phyloP scores from a whole-genome alignment of 345 rosid species.

The Gossypium arboreum region DNA sequence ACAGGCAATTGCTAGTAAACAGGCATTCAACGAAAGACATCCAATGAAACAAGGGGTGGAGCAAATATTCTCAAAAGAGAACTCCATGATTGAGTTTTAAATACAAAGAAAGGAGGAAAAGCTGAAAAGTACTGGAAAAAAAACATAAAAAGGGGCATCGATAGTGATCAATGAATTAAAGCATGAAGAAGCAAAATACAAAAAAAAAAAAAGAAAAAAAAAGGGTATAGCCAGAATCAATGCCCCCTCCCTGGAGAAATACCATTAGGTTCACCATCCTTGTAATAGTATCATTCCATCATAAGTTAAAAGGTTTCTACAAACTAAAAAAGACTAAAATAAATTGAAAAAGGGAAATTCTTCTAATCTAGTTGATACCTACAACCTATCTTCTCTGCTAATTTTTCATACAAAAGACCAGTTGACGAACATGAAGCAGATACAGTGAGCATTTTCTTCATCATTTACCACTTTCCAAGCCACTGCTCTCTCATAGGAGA shows the following conservation, averaged over 20 bases:
- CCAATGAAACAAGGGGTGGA: neutral
- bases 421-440: constrained; percentile 90
- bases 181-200: constrained; percentile 14
- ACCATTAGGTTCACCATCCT: constrained; percentile 18
- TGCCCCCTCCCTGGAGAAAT: neutral
- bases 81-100: neutral
- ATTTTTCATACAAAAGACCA: constrained; percentile 79
- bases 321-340: constrained; percentile 14
- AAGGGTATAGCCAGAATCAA: constrained; percentile 1
- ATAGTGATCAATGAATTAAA: constrained; percentile 1
- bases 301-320: constrained; percentile 13
- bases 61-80: neutral
- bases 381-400: constrained; percentile 4
- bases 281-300: constrained; percentile 4
- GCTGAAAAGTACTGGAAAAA: neutral
- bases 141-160: neutral
- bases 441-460: constrained; percentile 81
- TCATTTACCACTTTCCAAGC: constrained; percentile 97
- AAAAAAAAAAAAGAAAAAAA: neutral
- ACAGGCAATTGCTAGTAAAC: neutral
- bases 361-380: constrained; percentile 19
- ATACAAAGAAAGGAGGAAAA: neutral
- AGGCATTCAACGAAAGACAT: neutral
- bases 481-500: constrained; percentile 80
- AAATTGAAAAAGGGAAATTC: neutral